Evolutionary conservation across 345 rosid genomes (phyloP).

Genomic region (Toxicodendron radicans): DNA sequence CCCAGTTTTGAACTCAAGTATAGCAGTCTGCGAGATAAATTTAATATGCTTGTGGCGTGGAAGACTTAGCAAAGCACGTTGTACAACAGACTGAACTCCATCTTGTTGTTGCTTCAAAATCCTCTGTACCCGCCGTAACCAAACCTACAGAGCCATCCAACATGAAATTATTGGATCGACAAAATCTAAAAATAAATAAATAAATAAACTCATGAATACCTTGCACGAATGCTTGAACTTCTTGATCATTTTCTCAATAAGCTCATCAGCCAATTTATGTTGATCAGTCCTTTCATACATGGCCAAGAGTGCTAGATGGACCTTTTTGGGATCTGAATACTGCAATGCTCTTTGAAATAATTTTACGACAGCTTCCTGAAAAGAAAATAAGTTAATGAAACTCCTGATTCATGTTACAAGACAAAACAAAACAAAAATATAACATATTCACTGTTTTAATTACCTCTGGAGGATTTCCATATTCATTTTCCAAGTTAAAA

Average conservation of each 20-base stretch:
- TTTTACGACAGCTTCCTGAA: slow-evolving; percentile 81
- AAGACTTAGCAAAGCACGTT: slow-evolving; percentile 74
- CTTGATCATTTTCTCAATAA: slow-evolving; percentile 71
- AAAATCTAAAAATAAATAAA: background rate
- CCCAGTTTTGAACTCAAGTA: slow-evolving; percentile 84
- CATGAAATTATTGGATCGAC: background rate
- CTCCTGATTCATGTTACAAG: background rate
- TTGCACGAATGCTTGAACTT: slow-evolving; percentile 95
- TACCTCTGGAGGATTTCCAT: slow-evolving; percentile 97
- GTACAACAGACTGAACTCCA: slow-evolving; percentile 63
- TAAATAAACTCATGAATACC: slow-evolving; percentile 40
- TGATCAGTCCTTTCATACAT: slow-evolving; percentile 88
- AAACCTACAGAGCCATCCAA: slow-evolving; percentile 47
- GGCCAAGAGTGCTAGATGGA: slow-evolving; percentile 75
- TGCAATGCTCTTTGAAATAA: slow-evolving; percentile 88
- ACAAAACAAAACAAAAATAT: background rate
- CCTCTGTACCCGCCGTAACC: slow-evolving; percentile 69
- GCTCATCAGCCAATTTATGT: slow-evolving; percentile 65
- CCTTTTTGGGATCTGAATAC: slow-evolving; percentile 78
- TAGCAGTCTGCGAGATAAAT: slow-evolving; percentile 83
- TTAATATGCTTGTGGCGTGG: slow-evolving; percentile 83
- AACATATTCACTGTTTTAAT: background rate
- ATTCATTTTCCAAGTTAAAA: slow-evolving; percentile 89
- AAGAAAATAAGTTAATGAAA: slow-evolving; percentile 17
- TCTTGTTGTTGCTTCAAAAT: slow-evolving; percentile 56